phyloP scores from a whole-genome alignment of 179 eudicot species.

The Drosera spatulata region DNA sequence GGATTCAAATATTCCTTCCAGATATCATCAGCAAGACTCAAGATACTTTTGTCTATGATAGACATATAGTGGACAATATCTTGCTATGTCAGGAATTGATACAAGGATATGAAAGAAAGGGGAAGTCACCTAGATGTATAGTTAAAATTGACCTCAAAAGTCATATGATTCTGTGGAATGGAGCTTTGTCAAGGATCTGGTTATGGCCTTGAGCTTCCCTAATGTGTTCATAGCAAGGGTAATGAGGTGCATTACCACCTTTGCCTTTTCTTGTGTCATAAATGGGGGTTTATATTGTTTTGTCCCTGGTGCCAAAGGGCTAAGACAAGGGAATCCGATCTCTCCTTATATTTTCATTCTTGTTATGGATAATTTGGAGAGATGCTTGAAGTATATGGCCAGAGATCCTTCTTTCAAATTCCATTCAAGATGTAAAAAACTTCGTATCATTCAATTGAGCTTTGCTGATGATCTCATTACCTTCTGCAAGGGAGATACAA shows the following conservation, averaged over 20 bases:
- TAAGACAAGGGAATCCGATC: not conserved
- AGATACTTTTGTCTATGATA: not conserved
- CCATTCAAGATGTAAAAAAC: not conserved
- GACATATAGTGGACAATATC: not conserved
- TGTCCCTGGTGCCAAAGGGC: not conserved
- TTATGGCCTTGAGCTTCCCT: not conserved
- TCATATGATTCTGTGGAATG: not conserved
- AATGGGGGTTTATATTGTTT: not conserved
- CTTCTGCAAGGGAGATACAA: not conserved
- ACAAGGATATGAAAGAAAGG: not conserved
- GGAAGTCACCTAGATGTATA: not conserved
- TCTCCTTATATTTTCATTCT: not conserved
- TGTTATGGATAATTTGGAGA: not conserved
- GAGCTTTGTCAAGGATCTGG: not conserved
- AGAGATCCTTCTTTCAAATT: not conserved
- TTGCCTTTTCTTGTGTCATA: not conserved
- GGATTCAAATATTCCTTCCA: not conserved
- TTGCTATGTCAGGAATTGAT: not conserved
- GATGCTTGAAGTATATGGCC: not conserved
- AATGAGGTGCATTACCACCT: not conserved
- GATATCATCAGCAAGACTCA: not conserved
- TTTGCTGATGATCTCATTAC: not conserved
- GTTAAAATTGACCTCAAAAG: not conserved
- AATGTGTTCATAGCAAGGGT: not conserved
- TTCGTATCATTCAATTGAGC: not conserved